Base-by-base conservation (phyloP, 2,329 filamentous ascomycete species). In the Camptophora hylomeconis region DNA sequence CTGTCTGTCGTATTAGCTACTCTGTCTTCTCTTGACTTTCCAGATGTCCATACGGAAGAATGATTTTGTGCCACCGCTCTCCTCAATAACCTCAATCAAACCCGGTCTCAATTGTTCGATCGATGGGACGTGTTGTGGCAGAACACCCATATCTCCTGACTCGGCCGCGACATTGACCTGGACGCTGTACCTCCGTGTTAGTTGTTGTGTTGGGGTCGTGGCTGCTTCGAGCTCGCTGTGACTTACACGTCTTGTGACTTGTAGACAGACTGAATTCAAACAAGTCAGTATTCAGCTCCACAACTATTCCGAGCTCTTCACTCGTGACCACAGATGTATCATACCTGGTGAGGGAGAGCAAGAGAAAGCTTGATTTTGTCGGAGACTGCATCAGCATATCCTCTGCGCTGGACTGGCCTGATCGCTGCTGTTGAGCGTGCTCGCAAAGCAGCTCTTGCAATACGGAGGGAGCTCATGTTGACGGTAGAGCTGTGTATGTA, bases 51-150 rank as follows among this genome's bases (percentile, higher is more conserved):
- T 81, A 93, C 86, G 72, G 79, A 98, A 98, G 69, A 89, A 98
- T 65, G 92, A 82, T 75, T 98, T 98, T 80, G 58, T 77, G 45
- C 57, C 54, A 53, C 83, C 81, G 53, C 65, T 72, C 72, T 98
- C 89, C 70, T 95, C 87, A 46, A 95, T 74, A 54, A 98, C 71
- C 70, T 95, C 87, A 47, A 98, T 72, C 47, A 95, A 65, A 53
- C 89, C 89, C 38, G 89, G 86, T 74, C 92, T 93, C 61, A 98
- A 72, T 71, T 98, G 89, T 72, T 98, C 89, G 55, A 98, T 95
- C 39, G 86, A 84, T 44, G 89, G 86, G 51, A 98, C 89, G 74
- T 98, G 89, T 72, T 89, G 92, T 58, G 89, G 89, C 56, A 98
- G 80, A 51, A 98, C 79, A 80, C 89, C 89, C 89, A 98, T 98